phyloP scores from a whole-genome alignment of 257 asterid species.

The Galeopsis tetrahit region DNA sequence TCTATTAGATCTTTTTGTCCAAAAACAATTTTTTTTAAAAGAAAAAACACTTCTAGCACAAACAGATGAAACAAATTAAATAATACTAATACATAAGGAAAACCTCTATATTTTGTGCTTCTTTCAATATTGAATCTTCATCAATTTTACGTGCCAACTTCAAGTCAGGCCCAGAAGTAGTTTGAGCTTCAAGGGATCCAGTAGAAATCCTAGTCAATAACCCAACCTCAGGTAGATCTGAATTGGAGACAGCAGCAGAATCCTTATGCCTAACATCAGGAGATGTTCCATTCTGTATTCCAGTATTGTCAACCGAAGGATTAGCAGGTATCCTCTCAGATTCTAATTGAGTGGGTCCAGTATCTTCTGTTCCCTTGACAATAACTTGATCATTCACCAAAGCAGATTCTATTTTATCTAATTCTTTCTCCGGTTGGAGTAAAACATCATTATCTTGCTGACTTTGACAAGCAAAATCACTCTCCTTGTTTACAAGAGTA shows the following conservation, averaged over 20 bases:
- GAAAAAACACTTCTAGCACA: constrained; percentile 30
- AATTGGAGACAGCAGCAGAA: constrained; percentile 40
- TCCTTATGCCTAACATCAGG: constrained; percentile 39
- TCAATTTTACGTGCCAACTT: constrained; percentile 52
- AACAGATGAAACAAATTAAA: constrained; percentile 25
- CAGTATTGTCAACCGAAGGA: constrained; percentile 36
- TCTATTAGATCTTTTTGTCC: constrained; percentile 42
- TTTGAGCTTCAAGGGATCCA: constrained; percentile 47
- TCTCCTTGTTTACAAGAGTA: constrained; percentile 39
- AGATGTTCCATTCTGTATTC: constrained; percentile 40
- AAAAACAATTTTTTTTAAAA: constrained; percentile 23
- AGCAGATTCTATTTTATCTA: constrained; percentile 42
- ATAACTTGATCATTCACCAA: constrained; percentile 43
- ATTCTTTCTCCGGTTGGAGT: constrained; percentile 41
- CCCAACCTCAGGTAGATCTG: constrained; percentile 44
- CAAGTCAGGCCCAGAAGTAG: constrained; percentile 41
- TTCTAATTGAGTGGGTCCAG: constrained; percentile 45
- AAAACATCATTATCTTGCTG: constrained; percentile 47
- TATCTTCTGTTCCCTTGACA: constrained; percentile 42
- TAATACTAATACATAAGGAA: constrained; percentile 28
- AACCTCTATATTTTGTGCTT: constrained; percentile 91
- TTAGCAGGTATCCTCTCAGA: constrained; percentile 42
- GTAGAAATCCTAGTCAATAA: constrained; percentile 38
- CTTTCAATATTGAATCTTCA: constrained; percentile 82
- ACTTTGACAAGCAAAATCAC: constrained; percentile 46